Evolutionary conservation across 2,329 filamentous ascomycete genomes (phyloP).

Genomic region (Hortaea werneckii): DNA sequence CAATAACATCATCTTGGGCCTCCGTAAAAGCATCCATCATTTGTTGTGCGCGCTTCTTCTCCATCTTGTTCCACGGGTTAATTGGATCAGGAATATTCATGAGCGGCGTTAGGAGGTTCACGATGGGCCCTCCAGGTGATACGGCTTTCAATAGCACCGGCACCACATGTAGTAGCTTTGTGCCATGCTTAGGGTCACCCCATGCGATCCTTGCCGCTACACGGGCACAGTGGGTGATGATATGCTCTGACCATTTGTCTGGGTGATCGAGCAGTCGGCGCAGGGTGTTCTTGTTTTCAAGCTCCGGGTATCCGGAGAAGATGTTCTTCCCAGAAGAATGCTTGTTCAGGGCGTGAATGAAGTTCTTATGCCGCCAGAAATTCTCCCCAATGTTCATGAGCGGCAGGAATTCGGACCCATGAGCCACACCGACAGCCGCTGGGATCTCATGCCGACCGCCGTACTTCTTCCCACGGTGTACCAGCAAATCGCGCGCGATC

Average conservation of each 20-base stretch:
- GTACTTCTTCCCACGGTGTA: slow-evolving; percentile 22
- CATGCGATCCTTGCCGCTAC: slow-evolving; percentile 24
- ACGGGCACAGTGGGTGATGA: slow-evolving; percentile 24
- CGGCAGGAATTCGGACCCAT: slow-evolving; percentile 24
- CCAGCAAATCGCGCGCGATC: slow-evolving; percentile 24
- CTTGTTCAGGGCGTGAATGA: slow-evolving; percentile 26
- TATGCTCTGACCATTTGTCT: slow-evolving; percentile 24
- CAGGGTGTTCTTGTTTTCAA: slow-evolving; percentile 25
- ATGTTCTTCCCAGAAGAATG: slow-evolving; percentile 16
- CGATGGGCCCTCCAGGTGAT: slow-evolving; percentile 23
- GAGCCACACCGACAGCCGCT: slow-evolving; percentile 21
- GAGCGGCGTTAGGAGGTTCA: slow-evolving; percentile 25
- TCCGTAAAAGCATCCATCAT: slow-evolving; percentile 26
- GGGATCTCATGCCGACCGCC: slow-evolving; percentile 25
- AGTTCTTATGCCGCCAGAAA: slow-evolving; percentile 21
- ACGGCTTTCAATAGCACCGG: slow-evolving; percentile 24
- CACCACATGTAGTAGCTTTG: slow-evolving; percentile 25
- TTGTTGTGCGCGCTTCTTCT: slow-evolving; percentile 17
- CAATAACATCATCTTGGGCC: slow-evolving; percentile 21
- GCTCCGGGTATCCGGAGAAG: slow-evolving; percentile 23
- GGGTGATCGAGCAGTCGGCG: slow-evolving; percentile 23
- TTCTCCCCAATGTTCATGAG: slow-evolving; percentile 24
- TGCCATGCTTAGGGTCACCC: slow-evolving; percentile 24
- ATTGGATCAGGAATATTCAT: slow-evolving; percentile 20
- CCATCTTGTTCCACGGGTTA: slow-evolving; percentile 21